These are phyloP conservation scores for Apiotrichum akiyoshidainum DNA, from an alignment of 1,284 basidiomycete genomes.

Conservation along the genomic window DNA sequence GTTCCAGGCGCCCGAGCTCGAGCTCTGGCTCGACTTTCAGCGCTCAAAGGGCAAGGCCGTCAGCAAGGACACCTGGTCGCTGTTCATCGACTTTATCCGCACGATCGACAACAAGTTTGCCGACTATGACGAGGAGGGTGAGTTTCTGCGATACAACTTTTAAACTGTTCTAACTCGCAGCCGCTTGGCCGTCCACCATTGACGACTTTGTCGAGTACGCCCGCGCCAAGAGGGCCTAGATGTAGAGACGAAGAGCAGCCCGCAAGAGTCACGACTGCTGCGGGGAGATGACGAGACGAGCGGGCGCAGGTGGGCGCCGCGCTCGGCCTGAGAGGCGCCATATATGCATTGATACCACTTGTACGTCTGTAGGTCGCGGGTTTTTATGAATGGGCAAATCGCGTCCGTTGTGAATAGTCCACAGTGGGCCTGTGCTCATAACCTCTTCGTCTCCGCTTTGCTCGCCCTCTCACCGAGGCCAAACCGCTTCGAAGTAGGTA, in stretches of 20 bases:
- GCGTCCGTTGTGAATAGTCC: too few relatives aligned
- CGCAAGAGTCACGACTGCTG: background rate
- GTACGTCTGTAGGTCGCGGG: too few relatives aligned
- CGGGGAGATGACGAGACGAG: background rate
- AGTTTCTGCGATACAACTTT: constrained; percentile 12
- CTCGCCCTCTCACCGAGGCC: too few relatives aligned
- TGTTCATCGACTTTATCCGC: constrained; percentile 65
- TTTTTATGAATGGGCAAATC: too few relatives aligned
- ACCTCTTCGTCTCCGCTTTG: too few relatives aligned
- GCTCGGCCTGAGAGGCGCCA: too few relatives aligned
- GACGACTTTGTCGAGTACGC: constrained; percentile 52
- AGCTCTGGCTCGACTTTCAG: constrained; percentile 79
- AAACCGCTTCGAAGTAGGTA: too few relatives aligned
- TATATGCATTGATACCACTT: background rate
- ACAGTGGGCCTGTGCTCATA: too few relatives aligned
- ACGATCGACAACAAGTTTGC: constrained; percentile 75
- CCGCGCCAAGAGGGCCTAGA: constrained; percentile 20
- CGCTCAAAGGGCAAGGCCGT: constrained; percentile 73
- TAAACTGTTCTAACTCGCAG: constrained; percentile 19
- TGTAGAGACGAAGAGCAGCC: background rate
- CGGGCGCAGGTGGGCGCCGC: background rate
- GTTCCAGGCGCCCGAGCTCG: constrained; percentile 66
- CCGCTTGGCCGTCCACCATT: constrained; percentile 51
- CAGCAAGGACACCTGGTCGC: constrained; percentile 90
- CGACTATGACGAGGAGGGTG: constrained; percentile 82